These are phyloP conservation scores for Ophiognomonia clavigignenti-juglandacearum DNA, from an alignment of 2,329 filamentous ascomycete species.

Conservation along the genomic window DNA sequence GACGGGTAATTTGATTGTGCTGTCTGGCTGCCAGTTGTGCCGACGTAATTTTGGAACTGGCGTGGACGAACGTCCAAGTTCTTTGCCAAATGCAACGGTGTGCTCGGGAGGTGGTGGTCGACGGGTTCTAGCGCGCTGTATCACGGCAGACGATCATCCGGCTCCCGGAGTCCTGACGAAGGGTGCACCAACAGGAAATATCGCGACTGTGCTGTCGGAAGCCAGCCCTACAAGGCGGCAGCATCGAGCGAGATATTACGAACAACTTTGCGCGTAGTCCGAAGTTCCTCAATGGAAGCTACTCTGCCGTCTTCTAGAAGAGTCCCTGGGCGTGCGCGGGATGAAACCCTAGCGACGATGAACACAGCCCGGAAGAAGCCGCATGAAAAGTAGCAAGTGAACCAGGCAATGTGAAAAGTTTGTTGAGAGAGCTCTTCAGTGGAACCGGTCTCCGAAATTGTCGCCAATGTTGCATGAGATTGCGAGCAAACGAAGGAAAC, in stretches of 20 bases:
- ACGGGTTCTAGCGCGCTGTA: not conserved
- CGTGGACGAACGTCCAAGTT: not conserved
- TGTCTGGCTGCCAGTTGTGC: too few species aligned
- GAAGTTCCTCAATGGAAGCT: not conserved
- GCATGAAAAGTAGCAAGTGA: not conserved
- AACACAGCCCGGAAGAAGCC: too few species aligned
- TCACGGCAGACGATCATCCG: conserved; percentile 16
- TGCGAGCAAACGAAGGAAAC: not conserved
- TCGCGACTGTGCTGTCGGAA: not conserved
- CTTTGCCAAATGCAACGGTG: not conserved
- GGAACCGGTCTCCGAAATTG: too few species aligned
- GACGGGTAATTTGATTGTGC: not conserved
- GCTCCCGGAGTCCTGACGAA: conserved; percentile 5
- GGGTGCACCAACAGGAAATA: not conserved
- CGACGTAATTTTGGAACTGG: not conserved
- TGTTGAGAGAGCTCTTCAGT: too few species aligned
- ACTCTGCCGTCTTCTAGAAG: too few species aligned
- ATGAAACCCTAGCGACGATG: not conserved
- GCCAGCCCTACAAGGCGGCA: not conserved
- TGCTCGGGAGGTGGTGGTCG: not conserved
- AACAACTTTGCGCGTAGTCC: not conserved
- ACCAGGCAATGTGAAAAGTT: not conserved
- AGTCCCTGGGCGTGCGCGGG: not conserved
- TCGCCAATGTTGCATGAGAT: too few species aligned
- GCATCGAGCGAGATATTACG: not conserved